Base-by-base conservation (phyloP, 805 yeast species). In the Metschnikowia colocasiae region DNA sequence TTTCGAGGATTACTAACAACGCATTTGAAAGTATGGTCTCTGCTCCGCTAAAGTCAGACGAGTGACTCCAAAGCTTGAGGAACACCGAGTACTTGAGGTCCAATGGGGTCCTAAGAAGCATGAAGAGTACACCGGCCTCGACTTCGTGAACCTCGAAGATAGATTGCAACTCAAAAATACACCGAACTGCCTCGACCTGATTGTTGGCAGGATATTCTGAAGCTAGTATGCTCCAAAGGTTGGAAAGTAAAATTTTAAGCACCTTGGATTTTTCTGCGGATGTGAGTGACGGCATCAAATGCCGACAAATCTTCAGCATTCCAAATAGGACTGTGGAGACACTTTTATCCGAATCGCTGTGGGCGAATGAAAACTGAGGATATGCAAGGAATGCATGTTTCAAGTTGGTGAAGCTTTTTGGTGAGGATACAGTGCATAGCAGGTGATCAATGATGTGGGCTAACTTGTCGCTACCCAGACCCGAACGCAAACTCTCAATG, bases 11-110 rank as follows among this genome's bases (percentile, higher is more conserved):
- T 1, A 87, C 60, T 50, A 82, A 80, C 5, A 89, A 61, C 0
- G 96, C 94, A 52, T 83, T 73, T 6, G 75, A 67, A 10, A 89
- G 63, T 6, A 85, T 64, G 2, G 62, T 52, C 43, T 75, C 82
- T 0, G 67, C 60, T 31, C 81, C 87, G 37, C 74, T 76, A 32
- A 65, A 59, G n/a, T 72, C 63, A 7, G 65, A 50, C 0, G 92
- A 76, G 56, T 87, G 92, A 3, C 74, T 73, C 97, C 97, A 92
- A 4, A 91, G 60, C 7, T 80, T 74, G 43, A 80, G 74, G 52
- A 88, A 77, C 0, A 86, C 84, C 15, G 69, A 62, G 1, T 84
- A 63, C 71, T 15, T 72, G 64, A 16, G 45, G 15, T 34, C 33
- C 9, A 45, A 45, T 4, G 69, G 59, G 2, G 64, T 53, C 3